These are phyloP conservation scores for Gynochthodes officinalis DNA, from an alignment of 257 asterid species.

Conservation along the genomic window DNA sequence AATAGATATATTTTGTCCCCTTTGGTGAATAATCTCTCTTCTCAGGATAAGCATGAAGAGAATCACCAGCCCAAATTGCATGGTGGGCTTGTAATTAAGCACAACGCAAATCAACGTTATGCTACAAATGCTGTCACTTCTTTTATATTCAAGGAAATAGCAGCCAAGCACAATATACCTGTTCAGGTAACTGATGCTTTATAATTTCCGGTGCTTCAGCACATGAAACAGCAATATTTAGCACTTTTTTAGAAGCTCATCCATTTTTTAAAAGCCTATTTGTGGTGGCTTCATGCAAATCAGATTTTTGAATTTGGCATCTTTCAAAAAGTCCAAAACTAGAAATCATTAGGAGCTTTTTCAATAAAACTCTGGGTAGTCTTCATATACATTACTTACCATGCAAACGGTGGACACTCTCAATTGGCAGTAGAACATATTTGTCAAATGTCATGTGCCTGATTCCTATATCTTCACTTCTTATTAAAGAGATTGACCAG, in stretches of 20 bases:
- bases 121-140: slow-evolving; percentile 91
- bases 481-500: background rate
- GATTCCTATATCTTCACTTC: background rate
- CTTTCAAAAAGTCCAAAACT: background rate
- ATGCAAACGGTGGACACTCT: background rate
- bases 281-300: background rate
- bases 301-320: background rate
- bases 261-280: background rate
- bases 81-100: slow-evolving; percentile 78
- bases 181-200: slow-evolving; percentile 47
- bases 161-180: slow-evolving; percentile 69
- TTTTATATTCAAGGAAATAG: slow-evolving; percentile 73
- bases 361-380: too few relatives aligned
- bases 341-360: background rate
- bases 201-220: background rate
- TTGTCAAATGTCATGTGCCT: background rate
- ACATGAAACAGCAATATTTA: too few relatives aligned
- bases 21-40: too few relatives aligned
- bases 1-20: too few relatives aligned
- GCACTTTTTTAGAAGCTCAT: background rate
- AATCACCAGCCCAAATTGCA: too few relatives aligned
- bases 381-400: background rate
- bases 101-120: slow-evolving; percentile 86
- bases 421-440: background rate
- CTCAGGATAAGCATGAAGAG: too few relatives aligned